phyloP scores from a whole-genome alignment of 495 filamentous ascomycete species.

The Amniculicola lignicola region DNA sequence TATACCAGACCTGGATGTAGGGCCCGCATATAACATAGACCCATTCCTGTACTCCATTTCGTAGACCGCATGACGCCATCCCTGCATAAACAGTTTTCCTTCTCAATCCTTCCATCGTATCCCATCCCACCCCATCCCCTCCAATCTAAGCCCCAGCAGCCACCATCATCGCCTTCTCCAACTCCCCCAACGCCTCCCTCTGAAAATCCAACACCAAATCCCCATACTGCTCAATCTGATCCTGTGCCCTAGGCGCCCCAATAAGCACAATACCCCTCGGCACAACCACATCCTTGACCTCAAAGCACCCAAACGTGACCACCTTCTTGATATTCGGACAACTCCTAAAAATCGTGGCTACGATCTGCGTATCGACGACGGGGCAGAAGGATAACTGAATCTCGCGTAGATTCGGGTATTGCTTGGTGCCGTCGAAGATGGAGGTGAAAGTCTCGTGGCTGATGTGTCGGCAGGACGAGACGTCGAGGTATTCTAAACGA shows the following conservation, averaged over 20 bases:
- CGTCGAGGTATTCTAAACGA: slow-evolving; percentile 59
- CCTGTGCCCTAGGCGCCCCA: slow-evolving; percentile 68
- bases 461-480: slow-evolving; percentile 78
- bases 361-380: slow-evolving; percentile 67
- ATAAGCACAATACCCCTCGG: slow-evolving; percentile 73
- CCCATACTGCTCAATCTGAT: slow-evolving; percentile 51
- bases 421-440: slow-evolving; percentile 58
- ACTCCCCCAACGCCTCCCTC: slow-evolving; percentile 34
- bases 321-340: slow-evolving; percentile 71
- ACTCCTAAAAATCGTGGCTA: slow-evolving; percentile 67
- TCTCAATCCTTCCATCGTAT: no score
- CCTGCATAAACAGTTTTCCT: no score
- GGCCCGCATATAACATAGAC: no score
- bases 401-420: slow-evolving; percentile 63
- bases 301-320: slow-evolving; percentile 82
- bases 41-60: no score
- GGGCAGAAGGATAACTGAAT: slow-evolving; percentile 78
- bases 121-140: no score
- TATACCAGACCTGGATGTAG: no score
- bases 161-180: slow-evolving; percentile 23
- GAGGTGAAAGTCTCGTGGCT: slow-evolving; percentile 61
- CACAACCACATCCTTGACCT: slow-evolving; percentile 65
- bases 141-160: no score
- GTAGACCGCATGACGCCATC: no score
- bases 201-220: slow-evolving; percentile 39